These are phyloP conservation scores for Tremella yokohamensis DNA, from an alignment of 768 basidiomycete genomes.

Conservation along the genomic window DNA sequence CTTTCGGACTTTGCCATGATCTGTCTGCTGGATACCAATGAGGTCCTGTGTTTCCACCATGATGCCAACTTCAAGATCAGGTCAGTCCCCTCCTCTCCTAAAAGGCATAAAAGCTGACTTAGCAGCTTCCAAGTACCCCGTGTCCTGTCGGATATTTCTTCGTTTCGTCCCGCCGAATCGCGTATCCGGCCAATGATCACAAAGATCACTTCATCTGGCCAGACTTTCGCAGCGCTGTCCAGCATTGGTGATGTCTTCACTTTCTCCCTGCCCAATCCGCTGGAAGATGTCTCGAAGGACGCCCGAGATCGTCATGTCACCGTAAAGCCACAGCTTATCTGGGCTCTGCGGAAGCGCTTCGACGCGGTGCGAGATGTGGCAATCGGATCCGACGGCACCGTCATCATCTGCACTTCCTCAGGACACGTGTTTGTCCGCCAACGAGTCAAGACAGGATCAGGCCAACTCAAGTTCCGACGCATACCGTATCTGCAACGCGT, in stretches of 20 bases:
- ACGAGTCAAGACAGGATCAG: conserved; percentile 54
- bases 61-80: conserved; percentile 70
- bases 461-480: conserved; percentile 66
- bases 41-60: conserved; percentile 79
- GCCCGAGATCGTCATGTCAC: conserved; percentile 46
- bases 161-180: conserved; percentile 78
- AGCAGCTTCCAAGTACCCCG: conserved; percentile 69
- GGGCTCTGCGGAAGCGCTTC: conserved; percentile 82
- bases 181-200: conserved; percentile 66
- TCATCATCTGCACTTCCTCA: conserved; percentile 89
- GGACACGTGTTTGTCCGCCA: conserved; percentile 88
- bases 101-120: neutral
- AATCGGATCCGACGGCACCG: conserved; percentile 76
- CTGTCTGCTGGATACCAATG: conserved; percentile 70
- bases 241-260: conserved; percentile 88
- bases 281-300: conserved; percentile 48
- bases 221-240: conserved; percentile 75
- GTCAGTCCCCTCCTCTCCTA: conserved; percentile 52
- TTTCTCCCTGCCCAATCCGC: conserved; percentile 57
- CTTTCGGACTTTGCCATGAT: conserved; percentile 79
- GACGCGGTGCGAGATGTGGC: conserved; percentile 88
- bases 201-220: conserved; percentile 76
- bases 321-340: conserved; percentile 81
- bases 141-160: conserved; percentile 69
- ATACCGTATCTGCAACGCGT: conserved; percentile 81